Evolutionary conservation across 2,329 filamentous ascomycete genomes (phyloP).

Genomic region (Triangularia verruculosa): DNA sequence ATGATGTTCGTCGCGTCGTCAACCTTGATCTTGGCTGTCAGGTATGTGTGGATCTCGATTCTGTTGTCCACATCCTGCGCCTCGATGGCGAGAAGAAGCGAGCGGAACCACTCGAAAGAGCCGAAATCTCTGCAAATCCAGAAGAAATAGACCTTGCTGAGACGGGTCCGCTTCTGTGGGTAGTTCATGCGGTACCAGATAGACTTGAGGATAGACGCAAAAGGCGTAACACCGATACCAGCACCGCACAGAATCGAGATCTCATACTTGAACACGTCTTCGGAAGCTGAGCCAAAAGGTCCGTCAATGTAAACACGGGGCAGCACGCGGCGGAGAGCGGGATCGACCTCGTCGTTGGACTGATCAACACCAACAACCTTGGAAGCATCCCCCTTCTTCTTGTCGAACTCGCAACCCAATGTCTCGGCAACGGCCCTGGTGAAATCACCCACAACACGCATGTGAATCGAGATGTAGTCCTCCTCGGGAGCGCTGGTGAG

Average conservation of each 20-base stretch:
- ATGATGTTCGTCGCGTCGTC: conserved; percentile 89
- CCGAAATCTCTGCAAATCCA: conserved; percentile 88
- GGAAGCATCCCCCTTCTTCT: conserved; percentile 53
- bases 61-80: conserved; percentile 78
- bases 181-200: conserved; percentile 95
- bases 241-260: conserved; percentile 75
- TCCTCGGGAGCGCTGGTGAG: conserved; percentile 84
- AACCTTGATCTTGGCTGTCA: conserved; percentile 81
- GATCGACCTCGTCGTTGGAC: conserved; percentile 60
- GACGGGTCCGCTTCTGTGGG: conserved; percentile 71
- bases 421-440: conserved; percentile 66
- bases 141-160: conserved; percentile 89
- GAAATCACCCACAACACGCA: conserved; percentile 80
- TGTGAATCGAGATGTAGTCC: conserved; percentile 84
- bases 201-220: conserved; percentile 82
- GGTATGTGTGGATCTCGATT: conserved; percentile 87
- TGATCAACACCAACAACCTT: conserved; percentile 68
- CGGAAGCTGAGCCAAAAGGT: conserved; percentile 80
- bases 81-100: conserved; percentile 78
- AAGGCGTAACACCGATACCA: conserved; percentile 82
- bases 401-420: conserved; percentile 73
- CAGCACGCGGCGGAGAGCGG: conserved; percentile 68
- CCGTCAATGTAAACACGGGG: conserved; percentile 81
- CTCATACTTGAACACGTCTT: conserved; percentile 89
- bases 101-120: conserved; percentile 87